Conservation (phyloP, 306 rosid genomes). For the apple (Malus domestica) region DNA sequence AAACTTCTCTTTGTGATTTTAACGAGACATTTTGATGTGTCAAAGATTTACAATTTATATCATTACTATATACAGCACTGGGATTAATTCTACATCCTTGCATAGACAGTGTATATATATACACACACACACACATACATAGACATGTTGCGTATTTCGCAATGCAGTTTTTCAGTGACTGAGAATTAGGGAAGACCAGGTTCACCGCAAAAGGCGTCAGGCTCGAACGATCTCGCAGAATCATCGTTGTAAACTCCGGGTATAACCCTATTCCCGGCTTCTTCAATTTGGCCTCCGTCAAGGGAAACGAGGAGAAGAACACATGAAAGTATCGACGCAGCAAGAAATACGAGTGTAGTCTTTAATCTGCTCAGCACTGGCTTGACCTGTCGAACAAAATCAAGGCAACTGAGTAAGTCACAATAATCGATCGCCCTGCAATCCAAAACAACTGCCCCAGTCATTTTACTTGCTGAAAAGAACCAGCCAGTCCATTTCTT, state of each 20-base stretch:
- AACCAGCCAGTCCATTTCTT: not conserved
- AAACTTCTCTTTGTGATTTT: no score
- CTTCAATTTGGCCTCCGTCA: slow-evolving; percentile 49
- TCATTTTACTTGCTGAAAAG: no score
- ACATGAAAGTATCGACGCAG: slow-evolving; percentile 43
- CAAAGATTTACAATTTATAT: not conserved
- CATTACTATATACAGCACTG: not conserved
- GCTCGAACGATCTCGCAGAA: slow-evolving; percentile 87
- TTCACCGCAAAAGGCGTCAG: slow-evolving; percentile 92
- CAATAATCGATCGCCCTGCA: not conserved
- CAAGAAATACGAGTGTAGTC: slow-evolving; percentile 56
- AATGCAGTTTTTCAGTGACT: not conserved
- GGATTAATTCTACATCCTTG: not conserved
- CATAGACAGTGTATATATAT: not conserved
- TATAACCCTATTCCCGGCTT: slow-evolving; percentile 43
- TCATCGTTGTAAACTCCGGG: slow-evolving; percentile 85
- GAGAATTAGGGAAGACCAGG: slow-evolving; percentile 34
- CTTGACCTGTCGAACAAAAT: slow-evolving; percentile 61
- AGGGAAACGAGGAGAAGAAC: slow-evolving; percentile 44
- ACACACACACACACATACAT: not conserved
- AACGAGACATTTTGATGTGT: no score
- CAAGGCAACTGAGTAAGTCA: not conserved
- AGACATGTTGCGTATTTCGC: not conserved
- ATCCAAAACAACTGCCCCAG: not conserved
- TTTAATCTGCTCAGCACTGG: slow-evolving; percentile 79